Base-by-base conservation (phyloP, 495 filamentous ascomycete species). In the Aspergillus nanangensis region DNA sequence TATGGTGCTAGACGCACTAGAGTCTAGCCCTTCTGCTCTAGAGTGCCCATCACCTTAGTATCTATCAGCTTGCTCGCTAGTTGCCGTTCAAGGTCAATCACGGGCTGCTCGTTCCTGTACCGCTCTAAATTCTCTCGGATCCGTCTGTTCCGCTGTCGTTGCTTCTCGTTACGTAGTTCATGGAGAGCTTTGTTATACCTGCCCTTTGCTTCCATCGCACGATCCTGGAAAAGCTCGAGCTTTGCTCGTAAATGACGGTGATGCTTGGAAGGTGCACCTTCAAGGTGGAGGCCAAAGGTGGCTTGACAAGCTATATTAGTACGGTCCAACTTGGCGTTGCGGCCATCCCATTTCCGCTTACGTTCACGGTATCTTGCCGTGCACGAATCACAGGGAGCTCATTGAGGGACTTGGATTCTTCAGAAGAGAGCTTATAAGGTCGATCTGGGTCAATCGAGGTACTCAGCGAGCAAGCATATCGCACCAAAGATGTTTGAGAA, bases 401-500 rank as follows among this genome's bases (percentile, higher is more conserved):
- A 42, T 60, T 60, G 29, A 60, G 37, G 48, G 31, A 53, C 40
- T 48, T 60, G 4, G 41, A 53, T 44, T 60, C 49, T 29, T 53
- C 29, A 4, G 42, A 0, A 14, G 32, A 45, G 32, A 59, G 49
- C 31, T 42, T 33, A 15, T 41, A 59, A 5, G 57, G 67, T 38
- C 54, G 58, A 24, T 50, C 39, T 21, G 53, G 59, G 49, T 71
- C 53, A 41, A 68, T 70, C 5, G 55, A 66, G 8, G 44, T 42
- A 55, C 60, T 69, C 38, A 66, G 59, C 5, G 42, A 66, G 38
- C 46, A 62, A 42, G 58, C 54, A 45, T 58, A 60, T 14, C 50
- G 53, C 48, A 69, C 5, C 14, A 45, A 24, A 5, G 21, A 18
- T 35, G 31, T 45, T 36, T 45, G 38, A 37, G 57, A 62, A 27